These are phyloP conservation scores for Wickerhamiella parazyma DNA, from an alignment of 805 yeast species.

Conservation along the genomic window DNA sequence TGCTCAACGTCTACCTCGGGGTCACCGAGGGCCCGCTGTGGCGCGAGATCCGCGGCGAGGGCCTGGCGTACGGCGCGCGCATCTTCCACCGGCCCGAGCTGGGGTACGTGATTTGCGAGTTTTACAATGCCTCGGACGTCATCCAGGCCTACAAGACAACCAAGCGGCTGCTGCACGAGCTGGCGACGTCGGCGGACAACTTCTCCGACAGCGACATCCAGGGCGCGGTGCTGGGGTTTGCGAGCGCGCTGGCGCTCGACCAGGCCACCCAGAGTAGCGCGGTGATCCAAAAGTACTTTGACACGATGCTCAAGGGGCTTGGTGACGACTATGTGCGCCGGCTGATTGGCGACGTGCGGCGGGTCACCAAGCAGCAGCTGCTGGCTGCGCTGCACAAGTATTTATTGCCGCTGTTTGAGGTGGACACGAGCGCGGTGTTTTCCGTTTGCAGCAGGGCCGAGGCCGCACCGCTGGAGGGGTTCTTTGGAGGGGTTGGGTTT, in stretches of 20 bases:
- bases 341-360: constrained; percentile 40
- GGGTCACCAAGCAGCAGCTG: constrained; percentile 38
- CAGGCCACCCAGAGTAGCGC: constrained; percentile 56
- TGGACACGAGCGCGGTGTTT: constrained; percentile 45
- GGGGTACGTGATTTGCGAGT: constrained; percentile 50
- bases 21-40: constrained; percentile 95
- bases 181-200: constrained; percentile 37
- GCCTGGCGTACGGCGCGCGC: constrained; percentile 80
- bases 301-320: constrained; percentile 50
- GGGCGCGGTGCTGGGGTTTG: constrained; percentile 66
- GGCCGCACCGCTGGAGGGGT: constrained; percentile 32
- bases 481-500: constrained; percentile 45
- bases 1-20: constrained; percentile 63
- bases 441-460: constrained; percentile 63
- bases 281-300: constrained; percentile 51
- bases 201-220: constrained; percentile 50
- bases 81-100: constrained; percentile 46
- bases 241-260: constrained; percentile 51
- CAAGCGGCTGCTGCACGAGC: constrained; percentile 46
- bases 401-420: constrained; percentile 50
- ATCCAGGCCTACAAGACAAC: constrained; percentile 50
- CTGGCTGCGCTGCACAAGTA: constrained; percentile 38
- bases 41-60: constrained; percentile 91
- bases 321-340: constrained; percentile 50
- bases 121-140: constrained; percentile 78